These are phyloP conservation scores for Ajuga chamaepitys DNA, from an alignment of 257 asterid species.

Conservation along the genomic window DNA sequence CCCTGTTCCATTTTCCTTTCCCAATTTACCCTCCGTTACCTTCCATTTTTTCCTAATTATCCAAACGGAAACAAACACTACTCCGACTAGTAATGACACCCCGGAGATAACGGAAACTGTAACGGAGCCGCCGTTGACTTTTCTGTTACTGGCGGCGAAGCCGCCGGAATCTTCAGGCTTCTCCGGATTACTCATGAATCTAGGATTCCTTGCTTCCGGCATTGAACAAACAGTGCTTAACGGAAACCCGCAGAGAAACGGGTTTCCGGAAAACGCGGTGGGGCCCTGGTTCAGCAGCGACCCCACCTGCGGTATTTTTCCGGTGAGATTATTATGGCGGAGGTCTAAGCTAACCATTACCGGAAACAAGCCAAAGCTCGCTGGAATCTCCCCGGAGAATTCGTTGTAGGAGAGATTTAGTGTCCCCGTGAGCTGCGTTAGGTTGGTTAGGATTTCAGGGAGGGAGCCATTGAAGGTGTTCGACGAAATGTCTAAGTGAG, in stretches of 20 bases:
- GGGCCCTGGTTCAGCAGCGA: slow-evolving; percentile 91
- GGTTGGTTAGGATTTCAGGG: slow-evolving; percentile 42
- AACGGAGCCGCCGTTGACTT: slow-evolving; percentile 32
- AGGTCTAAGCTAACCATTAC: slow-evolving; percentile 78
- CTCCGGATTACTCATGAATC: slow-evolving; percentile 27
- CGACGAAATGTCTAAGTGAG: slow-evolving; percentile 68
- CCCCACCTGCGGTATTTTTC: slow-evolving; percentile 81
- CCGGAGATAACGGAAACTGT: slow-evolving; percentile 57
- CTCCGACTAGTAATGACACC: slow-evolving; percentile 41
- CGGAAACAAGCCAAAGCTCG: slow-evolving; percentile 65
- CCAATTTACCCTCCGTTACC: slow-evolving; percentile 29
- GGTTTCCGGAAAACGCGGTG: slow-evolving; percentile 86
- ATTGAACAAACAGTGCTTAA: slow-evolving; percentile 41
- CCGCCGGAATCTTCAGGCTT: slow-evolving; percentile 39
- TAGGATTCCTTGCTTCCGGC: slow-evolving; percentile 63
- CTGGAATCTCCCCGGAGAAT: slow-evolving; percentile 76
- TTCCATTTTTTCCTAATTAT: slow-evolving; percentile 50
- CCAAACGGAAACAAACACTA: slow-evolving; percentile 52
- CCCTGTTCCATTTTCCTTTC: slow-evolving; percentile 30
- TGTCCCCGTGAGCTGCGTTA: slow-evolving; percentile 62
- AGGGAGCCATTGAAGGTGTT: slow-evolving; percentile 68
- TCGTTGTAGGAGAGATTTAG: slow-evolving; percentile 67
- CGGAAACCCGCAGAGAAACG: slow-evolving; percentile 86
- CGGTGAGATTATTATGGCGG: slow-evolving; percentile 60
- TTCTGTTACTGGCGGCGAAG: slow-evolving; percentile 24